Evolutionary conservation across 805 yeast genomes (phyloP).

Genomic region (Danielia oregonensis): DNA sequence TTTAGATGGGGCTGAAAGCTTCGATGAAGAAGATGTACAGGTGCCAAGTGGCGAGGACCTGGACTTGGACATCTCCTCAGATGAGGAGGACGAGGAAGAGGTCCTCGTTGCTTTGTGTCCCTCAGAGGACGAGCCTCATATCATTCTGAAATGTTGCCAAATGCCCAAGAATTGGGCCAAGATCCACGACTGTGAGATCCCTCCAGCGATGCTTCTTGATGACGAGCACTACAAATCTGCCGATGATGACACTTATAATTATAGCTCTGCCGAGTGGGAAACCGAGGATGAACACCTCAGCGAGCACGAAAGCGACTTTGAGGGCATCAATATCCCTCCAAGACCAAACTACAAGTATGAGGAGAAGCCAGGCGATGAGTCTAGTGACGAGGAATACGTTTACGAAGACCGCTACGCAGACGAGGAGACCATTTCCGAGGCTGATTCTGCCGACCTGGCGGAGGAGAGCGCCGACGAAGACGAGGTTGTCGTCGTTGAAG

Average conservation of each 20-base stretch:
- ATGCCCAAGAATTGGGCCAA: conserved; percentile 3
- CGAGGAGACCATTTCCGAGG: background rate
- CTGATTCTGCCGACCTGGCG: background rate
- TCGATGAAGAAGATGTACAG: background rate
- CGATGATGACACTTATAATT: conserved; percentile 3
- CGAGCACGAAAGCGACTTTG: background rate
- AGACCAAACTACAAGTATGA: background rate
- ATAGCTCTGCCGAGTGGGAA: background rate
- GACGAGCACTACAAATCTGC: conserved; percentile 4
- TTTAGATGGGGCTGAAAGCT: background rate
- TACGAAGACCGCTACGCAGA: background rate
- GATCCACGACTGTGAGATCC: background rate
- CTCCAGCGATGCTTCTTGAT: background rate
- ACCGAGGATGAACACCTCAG: background rate
- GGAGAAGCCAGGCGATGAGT: background rate
- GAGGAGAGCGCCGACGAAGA: background rate
- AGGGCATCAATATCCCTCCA: background rate
- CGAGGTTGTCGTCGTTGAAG: background rate
- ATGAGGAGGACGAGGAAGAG: background rate
- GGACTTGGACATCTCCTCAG: background rate
- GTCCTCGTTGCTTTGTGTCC: no score
- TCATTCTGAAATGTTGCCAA: background rate
- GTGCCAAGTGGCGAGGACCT: no score
- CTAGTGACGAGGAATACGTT: background rate
- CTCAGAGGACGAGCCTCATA: background rate